Evolutionary conservation across 768 basidiomycete genomes (phyloP).

Genomic region (Mycena epipterygia): DNA sequence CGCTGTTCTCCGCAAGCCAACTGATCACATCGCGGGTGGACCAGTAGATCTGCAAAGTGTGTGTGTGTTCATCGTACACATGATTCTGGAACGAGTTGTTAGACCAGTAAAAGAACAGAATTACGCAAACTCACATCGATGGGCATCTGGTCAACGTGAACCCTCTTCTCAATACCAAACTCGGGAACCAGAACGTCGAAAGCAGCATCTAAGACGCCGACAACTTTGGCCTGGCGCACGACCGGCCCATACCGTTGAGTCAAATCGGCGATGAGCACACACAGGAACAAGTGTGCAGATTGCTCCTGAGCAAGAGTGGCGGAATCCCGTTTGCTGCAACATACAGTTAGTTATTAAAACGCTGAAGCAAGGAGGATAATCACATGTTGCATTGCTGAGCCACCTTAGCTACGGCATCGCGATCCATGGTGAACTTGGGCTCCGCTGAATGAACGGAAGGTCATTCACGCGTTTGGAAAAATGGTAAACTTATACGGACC

Average conservation of each 20-base stretch:
- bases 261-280: conserved; percentile 93
- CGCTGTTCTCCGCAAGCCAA: conserved; percentile 95
- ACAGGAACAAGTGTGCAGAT: conserved; percentile 95
- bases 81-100: conserved; percentile 74
- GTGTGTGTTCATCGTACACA: conserved; percentile 95
- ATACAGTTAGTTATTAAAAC: conserved; percentile 16
- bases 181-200: conserved; percentile 97
- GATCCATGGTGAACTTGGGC: conserved; percentile 95
- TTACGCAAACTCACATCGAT: conserved; percentile 77
- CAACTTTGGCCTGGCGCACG: conserved; percentile 93
- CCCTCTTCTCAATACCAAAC: conserved; percentile 98
- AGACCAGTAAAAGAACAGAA: conserved; percentile 24
- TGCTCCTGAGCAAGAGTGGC: conserved; percentile 95
- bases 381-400: conserved; percentile 99
- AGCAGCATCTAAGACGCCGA: conserved; percentile 96
- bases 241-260: conserved; percentile 97
- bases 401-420: conserved; percentile 96
- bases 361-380: conserved; percentile 42
- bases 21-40: conserved; percentile 93
- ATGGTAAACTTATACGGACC: conserved; percentile 39
- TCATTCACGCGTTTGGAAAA: conserved; percentile 15
- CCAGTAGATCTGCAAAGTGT: conserved; percentile 97
- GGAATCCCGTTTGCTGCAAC: conserved; percentile 86
- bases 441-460: conserved; percentile 64
- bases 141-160: conserved; percentile 99